phyloP scores from a whole-genome alignment of 305 asterid species.

The Fraxinus albicans region DNA sequence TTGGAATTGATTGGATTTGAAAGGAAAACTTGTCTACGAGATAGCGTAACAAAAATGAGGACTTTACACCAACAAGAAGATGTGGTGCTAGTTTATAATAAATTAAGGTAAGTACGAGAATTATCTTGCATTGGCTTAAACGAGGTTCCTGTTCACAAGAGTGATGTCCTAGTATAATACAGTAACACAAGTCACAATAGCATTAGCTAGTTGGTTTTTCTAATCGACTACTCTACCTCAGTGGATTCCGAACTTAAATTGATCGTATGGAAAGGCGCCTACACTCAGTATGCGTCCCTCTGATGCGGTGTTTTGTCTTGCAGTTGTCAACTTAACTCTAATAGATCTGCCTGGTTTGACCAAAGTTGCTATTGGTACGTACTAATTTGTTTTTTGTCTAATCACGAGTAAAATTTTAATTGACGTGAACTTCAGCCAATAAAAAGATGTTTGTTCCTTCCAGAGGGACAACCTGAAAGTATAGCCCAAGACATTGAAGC shows the following conservation, averaged over 20 bases:
- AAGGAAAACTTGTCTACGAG: neutral
- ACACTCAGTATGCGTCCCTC: neutral
- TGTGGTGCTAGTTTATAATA: neutral
- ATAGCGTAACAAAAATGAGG: neutral
- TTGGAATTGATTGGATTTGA: neutral
- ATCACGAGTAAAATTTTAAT: conserved; percentile 3
- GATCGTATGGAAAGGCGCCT: too few relatives aligned
- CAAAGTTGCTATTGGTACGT: conserved; percentile 84
- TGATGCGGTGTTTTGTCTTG: conserved; percentile 33
- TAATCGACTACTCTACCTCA: neutral
- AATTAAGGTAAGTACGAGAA: neutral
- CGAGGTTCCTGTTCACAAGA: neutral
- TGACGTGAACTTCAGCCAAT: conserved; percentile 19
- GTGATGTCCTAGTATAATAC: neutral
- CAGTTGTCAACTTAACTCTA: conserved; percentile 94
- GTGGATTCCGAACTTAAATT: too few relatives aligned
- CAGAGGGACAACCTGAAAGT: conserved; percentile 91
- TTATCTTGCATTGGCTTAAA: neutral
- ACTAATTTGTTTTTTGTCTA: conserved; percentile 4
- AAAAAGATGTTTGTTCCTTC: conserved; percentile 30
- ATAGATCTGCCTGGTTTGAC: conserved; percentile 95
- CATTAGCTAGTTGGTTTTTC: neutral
- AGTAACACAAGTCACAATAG: neutral
- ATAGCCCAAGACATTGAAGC: conserved; percentile 78
- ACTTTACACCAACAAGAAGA: neutral